Percentiles rank a stretch among this genome's conserved stretches.
Evolutionary conservation across 2,329 filamentous ascomycete species (phyloP).

Genomic region (Leptographium radiaticola): DNA sequence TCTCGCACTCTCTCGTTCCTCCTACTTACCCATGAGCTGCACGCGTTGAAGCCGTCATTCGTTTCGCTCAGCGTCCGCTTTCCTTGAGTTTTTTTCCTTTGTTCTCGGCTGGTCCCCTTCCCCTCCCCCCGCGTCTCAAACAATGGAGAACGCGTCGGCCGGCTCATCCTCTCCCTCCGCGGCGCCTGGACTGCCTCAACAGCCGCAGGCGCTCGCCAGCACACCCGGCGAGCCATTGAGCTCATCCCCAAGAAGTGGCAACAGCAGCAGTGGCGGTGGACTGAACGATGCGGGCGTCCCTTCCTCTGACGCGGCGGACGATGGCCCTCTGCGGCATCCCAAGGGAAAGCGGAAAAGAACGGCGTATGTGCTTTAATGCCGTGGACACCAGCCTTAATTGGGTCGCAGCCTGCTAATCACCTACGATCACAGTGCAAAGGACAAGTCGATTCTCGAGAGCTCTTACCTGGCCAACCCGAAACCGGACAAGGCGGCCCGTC

Average conservation of each 20-base stretch:
- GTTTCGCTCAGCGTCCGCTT: neutral
- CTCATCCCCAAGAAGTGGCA: slow-evolving; percentile 4
- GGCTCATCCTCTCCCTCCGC: slow-evolving; percentile 6
- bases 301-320: slow-evolving; percentile 9
- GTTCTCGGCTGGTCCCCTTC: neutral
- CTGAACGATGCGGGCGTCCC: slow-evolving; percentile 6
- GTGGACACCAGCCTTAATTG: neutral
- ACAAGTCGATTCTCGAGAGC: slow-evolving; percentile 77
- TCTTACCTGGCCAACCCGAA: slow-evolving; percentile 79
- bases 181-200: slow-evolving; percentile 3
- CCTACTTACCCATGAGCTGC: neutral
- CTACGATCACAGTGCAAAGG: slow-evolving; percentile 51
- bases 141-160: slow-evolving; percentile 8
- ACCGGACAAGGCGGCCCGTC: slow-evolving; percentile 78
- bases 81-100: neutral
- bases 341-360: slow-evolving; percentile 51
- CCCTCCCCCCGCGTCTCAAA: neutral
- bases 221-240: neutral
- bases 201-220: neutral
- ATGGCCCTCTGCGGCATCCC: slow-evolving; percentile 27
- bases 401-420: neutral
- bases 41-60: slow-evolving; percentile 2
- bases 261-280: slow-evolving; percentile 1
- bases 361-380: slow-evolving; percentile 32
- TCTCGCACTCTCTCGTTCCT: neutral